phyloP scores from a whole-genome alignment of 495 filamentous ascomycete genomes.

The Collariella sp. region DNA sequence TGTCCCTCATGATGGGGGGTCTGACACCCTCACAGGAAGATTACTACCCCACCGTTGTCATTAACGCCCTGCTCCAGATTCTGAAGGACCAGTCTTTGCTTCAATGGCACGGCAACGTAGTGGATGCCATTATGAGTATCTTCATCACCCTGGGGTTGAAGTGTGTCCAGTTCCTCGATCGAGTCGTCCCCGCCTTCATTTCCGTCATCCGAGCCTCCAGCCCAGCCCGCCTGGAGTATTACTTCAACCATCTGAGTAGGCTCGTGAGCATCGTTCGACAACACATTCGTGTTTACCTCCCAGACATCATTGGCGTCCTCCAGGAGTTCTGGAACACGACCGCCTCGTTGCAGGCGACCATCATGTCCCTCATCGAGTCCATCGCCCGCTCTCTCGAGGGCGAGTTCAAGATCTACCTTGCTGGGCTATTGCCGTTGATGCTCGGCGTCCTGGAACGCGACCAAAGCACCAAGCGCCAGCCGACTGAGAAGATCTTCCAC shows the following conservation, averaged over 20 bases:
- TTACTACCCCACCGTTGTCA: conserved; percentile 96
- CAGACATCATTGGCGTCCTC: conserved; percentile 72
- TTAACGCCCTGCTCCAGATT: conserved; percentile 86
- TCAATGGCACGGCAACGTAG: conserved; percentile 88
- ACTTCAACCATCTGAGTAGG: conserved; percentile 91
- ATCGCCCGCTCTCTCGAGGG: conserved; percentile 90
- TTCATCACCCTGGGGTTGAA: conserved; percentile 93
- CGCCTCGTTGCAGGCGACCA: conserved; percentile 74
- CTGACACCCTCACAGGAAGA: conserved; percentile 96
- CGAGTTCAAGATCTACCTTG: conserved; percentile 93
- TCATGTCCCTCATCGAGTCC: conserved; percentile 82
- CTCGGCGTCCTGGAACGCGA: conserved; percentile 87
- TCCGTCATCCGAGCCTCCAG: conserved; percentile 72
- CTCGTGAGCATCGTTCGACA: conserved; percentile 92
- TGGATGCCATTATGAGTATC: conserved; percentile 97
- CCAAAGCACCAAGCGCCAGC: conserved; percentile 55
- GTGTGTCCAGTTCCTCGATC: conserved; percentile 85
- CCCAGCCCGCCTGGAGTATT: conserved; percentile 69
- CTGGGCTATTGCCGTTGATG: conserved; percentile 81
- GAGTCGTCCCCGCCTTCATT: conserved; percentile 90
- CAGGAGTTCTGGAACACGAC: conserved; percentile 77
- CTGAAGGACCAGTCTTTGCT: conserved; percentile 79
- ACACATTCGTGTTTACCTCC: conserved; percentile 84
- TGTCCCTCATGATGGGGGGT: conserved; percentile 94
- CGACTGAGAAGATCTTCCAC: conserved; percentile 86